Evolutionary conservation across 2,329 filamentous ascomycete species (phyloP).

Genomic region (Lachnellula hyalina): DNA sequence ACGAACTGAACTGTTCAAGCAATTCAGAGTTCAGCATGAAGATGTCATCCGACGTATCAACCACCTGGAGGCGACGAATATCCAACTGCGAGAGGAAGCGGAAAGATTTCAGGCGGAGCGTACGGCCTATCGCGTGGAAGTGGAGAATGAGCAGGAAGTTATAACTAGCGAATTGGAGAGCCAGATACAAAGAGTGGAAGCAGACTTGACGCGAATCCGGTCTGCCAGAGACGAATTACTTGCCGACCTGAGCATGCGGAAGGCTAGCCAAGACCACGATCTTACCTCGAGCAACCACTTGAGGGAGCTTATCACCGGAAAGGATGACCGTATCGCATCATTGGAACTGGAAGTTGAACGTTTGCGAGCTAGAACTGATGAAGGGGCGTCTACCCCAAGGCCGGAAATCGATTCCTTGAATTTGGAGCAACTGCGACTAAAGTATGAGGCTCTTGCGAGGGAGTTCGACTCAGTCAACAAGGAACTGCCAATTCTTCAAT

Average conservation of each 20-base stretch:
- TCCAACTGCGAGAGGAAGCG: conserved; percentile 76
- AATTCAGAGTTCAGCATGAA: conserved; percentile 83
- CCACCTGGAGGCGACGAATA: conserved; percentile 82
- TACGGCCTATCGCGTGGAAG: conserved; percentile 70
- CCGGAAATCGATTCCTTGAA: conserved; percentile 53
- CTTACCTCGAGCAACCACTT: conserved; percentile 64
- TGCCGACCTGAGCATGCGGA: conserved; percentile 75
- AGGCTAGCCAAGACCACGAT: conserved; percentile 73
- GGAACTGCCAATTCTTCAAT: conserved; percentile 84
- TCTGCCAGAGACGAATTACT: conserved; percentile 78
- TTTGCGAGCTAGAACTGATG: conserved; percentile 52
- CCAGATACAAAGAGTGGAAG: conserved; percentile 73
- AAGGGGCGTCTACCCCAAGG: conserved; percentile 38
- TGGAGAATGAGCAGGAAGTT: conserved; percentile 74
- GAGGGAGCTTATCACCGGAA: conserved; percentile 72
- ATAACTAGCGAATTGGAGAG: conserved; percentile 74
- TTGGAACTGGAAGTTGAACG: conserved; percentile 80
- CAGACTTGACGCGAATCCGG: conserved; percentile 80
- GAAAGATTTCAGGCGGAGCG: conserved; percentile 82
- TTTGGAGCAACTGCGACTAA: conserved; percentile 66
- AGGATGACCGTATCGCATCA: conserved; percentile 73
- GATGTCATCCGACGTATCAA: conserved; percentile 91
- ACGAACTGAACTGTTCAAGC: conserved; percentile 88
- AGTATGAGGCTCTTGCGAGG: conserved; percentile 68
- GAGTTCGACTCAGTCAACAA: conserved; percentile 81